Evolutionary conservation across 305 asterid species (phyloP), one percentile per base, ranked within the genome.

Genomic region (Fraxinus sp.): DNA sequence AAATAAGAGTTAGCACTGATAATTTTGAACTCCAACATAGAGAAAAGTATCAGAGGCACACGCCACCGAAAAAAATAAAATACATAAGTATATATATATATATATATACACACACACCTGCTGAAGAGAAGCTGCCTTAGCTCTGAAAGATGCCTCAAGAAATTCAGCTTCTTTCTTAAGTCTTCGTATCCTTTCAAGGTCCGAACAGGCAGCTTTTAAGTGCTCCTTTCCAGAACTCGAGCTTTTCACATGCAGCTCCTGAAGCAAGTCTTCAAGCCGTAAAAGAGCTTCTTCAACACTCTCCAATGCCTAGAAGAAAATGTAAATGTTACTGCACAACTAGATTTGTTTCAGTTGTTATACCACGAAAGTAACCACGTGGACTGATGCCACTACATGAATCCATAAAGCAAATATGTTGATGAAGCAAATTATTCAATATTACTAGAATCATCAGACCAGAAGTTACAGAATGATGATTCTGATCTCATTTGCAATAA

Each of bases 91-190:
- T 32, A 41, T 0, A 39, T 39, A 39, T 37, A 37, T 37, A 37
- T 37, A 39, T 39, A 39, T 39, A 39, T 10, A 41, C 11, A 41
- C 3, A 43, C 32, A 68, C 87, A 96, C 99, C 97, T 87, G 95
- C 89, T 92, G 94, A 74, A 93, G 87, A 75, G 94, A 96, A 83
- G 96, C 98, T 57, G 91, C 95, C 90, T 93, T 96, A 3, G 97
- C 98, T 80, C 99, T 87, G 88, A 96, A 93, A 85, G 99, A 95
- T 84, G 95, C 99, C 90, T 95, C 98, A 14, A 96, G 97, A 92
- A 95, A 96, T 85, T 95, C 99, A 84, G 98, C 97, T 91, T 96
- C 99, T 89, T 96, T 96, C 90, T 96, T 95, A 84, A 95, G 92
- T 88, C 84, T 92, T 41, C 99, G 90, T 57, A 96, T 95, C 87